Evolutionary conservation across 352 stramenopile species (phyloP), one percentile per base, ranked within the genome.

Genomic region (Stephanocyclus meneghinianus): DNA sequence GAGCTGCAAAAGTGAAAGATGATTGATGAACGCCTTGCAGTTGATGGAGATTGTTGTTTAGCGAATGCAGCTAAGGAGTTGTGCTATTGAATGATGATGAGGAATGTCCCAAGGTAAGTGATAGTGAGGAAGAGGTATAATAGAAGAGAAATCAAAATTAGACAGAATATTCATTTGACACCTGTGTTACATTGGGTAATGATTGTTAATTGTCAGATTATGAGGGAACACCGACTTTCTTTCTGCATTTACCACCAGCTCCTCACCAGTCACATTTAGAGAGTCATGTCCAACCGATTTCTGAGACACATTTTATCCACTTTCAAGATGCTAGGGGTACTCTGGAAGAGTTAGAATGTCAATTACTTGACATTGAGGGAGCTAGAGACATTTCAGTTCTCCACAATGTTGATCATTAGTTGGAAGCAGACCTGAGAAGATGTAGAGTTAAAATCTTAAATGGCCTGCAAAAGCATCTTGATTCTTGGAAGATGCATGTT

Each of bases 111-210:
- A 30, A 59, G n/a, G 11, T 32, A 32, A 10, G 10, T 15, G 8
- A 21, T 29, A n/a, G 48, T 26, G 21, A 26, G 21, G 21, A 26
- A 26, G 21, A 26, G 21, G 21, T 26, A 26, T 9, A 59, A 59
- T 59, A n/a, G n/a, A 59, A 30, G 26, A 11, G 2, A 3, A 7
- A 32, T 59, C 18, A 32, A 59, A 11, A 32, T 26, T 15, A 32
- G 8, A 59, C n/a, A 32, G 50, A 59, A n/a, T 59, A 59, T 30
- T 15, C n/a, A 26, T 59, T 59, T 32, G 18, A 56, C 48, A 56
- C 21, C 21, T 26, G 21, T 26, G 21, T 26, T 26, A 26, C 21
- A 26, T 26, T 26, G 21, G 21, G 21, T 26, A 1, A 26, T 26
- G 0, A 26, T 26, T 26, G 21, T 26, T 26, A 26, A 26, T 26